Percentiles rank a stretch among this genome's conserved stretches.
These are phyloP conservation scores for Pisolithus thermaeus DNA, from an alignment of 1,284 basidiomycete species.

Conservation along the genomic window DNA sequence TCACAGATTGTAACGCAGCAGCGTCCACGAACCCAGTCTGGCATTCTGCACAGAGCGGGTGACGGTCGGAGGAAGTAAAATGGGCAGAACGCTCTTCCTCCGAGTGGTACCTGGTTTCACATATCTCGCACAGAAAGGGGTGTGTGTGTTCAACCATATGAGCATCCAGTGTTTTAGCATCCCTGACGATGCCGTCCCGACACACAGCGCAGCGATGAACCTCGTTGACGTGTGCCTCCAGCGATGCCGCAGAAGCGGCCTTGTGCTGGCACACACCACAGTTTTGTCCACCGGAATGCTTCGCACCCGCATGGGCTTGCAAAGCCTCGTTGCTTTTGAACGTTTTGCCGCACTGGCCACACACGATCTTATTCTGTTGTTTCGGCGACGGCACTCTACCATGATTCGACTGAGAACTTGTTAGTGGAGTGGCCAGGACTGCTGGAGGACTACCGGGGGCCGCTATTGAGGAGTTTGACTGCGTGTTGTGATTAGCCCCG, in stretches of 20 bases:
- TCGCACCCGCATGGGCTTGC: slow-evolving; percentile 19
- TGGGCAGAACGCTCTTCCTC: too few species aligned
- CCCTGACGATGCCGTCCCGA: too few species aligned
- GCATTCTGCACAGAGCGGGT: too few species aligned
- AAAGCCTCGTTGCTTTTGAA: slow-evolving; percentile 20
- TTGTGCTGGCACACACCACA: slow-evolving; percentile 22
- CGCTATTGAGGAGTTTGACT: slow-evolving; percentile 1
- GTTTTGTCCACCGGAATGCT: slow-evolving; percentile 18
- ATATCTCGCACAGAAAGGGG: too few species aligned
- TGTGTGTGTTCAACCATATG: too few species aligned
- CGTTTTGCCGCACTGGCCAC: slow-evolving; percentile 23
- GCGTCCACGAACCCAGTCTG: too few species aligned
- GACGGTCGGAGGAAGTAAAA: too few species aligned
- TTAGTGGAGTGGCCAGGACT: slow-evolving; percentile 2
- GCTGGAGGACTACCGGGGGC: slow-evolving; percentile 12
- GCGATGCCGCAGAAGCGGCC: slow-evolving; percentile 21
- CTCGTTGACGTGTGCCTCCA: too few species aligned
- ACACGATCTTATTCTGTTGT: slow-evolving; percentile 12
- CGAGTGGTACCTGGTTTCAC: too few species aligned
- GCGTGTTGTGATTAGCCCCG: slow-evolving; percentile 14
- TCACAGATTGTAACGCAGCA: too few species aligned
- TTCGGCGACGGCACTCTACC: slow-evolving; percentile 4
- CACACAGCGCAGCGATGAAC: too few species aligned
- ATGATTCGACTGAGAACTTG: slow-evolving; percentile 13
- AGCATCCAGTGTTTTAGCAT: too few species aligned